Base-by-base conservation (phyloP, 2,329 filamentous ascomycete species). In the Claviceps sp. region DNA sequence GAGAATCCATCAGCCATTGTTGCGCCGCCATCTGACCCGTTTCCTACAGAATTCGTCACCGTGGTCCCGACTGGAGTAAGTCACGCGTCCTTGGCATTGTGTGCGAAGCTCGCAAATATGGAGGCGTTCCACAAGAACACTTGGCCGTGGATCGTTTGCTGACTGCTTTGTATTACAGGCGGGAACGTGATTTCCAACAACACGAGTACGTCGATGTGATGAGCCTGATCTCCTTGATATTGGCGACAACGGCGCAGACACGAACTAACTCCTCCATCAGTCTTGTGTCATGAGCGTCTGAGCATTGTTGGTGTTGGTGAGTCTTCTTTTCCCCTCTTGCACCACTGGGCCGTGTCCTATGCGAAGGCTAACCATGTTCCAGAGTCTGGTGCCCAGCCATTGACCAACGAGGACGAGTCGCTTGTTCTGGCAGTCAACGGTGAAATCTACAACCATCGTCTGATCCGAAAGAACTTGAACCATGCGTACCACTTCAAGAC, bases 371-470 rank as follows among this genome's bases (percentile, higher is more conserved):
- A 40, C n/a, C 45, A 1, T 34, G 10, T 22, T 43, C 40, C 68
- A 91, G 91, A 97, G 69, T 91, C 87, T 64, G 93, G 93, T 67
- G 91, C 93, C 50, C 93, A 98, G 73, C 93, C 93, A 58, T 78
- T 98, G 59, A 85, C 91, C 76, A 97, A 89, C 75, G 82, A 89
- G 60, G 91, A 97, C 68, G 85, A 83, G 59, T 85, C 78, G 62
- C 84, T 98, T 63, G 84, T 91, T 58, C 82, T 98, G 56, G 91
- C 93, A 58, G 93, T 97, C 81, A 98, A 98, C 71, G 93, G 93
- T 72, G 93, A 98, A 70, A 98, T 98, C 68, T 98, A 98, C 80
- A 98, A 98, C 82, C 93, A 98, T 74, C 87, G 91, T 67, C 81
- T 95, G 64, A 78, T 98, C 64, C 85, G 93, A 67, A 97, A 96